Conservation (phyloP, 2,329 filamentous ascomycete genomes). For the Stemphylium vesicarium region DNA sequence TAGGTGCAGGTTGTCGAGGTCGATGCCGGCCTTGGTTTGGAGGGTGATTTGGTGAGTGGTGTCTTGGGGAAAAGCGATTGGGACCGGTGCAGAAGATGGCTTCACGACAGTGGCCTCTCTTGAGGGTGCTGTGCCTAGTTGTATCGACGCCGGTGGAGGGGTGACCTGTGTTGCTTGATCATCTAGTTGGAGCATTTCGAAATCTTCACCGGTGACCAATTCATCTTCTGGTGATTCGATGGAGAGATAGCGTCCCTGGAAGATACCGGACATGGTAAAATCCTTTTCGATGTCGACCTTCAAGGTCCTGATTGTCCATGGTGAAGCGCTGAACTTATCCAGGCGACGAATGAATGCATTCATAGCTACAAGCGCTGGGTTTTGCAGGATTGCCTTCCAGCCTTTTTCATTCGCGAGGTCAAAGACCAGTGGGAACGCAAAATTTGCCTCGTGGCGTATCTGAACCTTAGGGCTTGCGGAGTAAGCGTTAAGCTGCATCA, state of each 20-base stretch:
- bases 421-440: constrained; percentile 54
- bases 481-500: constrained; percentile 52
- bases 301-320: constrained; percentile 46
- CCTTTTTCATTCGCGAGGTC: constrained; percentile 45
- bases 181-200: constrained; percentile 43
- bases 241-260: constrained; percentile 54
- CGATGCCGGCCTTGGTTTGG: constrained; percentile 61
- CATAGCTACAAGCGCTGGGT: constrained; percentile 51
- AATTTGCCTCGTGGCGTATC: constrained; percentile 61
- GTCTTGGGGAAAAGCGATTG: not conserved
- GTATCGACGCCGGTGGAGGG: constrained; percentile 31
- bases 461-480: constrained; percentile 58
- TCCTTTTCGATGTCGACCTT: constrained; percentile 53
- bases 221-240: constrained; percentile 52
- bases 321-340: constrained; percentile 52
- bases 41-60: constrained; percentile 43
- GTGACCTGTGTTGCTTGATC: constrained; percentile 17
- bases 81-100: not conserved
- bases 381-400: constrained; percentile 48
- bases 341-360: constrained; percentile 54
- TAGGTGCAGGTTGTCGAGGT: constrained; percentile 37
- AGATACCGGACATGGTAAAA: constrained; percentile 53
- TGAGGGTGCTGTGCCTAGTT: not conserved
- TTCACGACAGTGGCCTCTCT: not conserved
- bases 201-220: constrained; percentile 49